Evolutionary conservation across 345 rosid species (phyloP).

Genomic region (Brassica napus): Da-Ae NC_063447.1:44377001-44377500

Average conservation of each 20-base stretch:
- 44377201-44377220: slow-evolving; percentile 31
- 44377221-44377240: slow-evolving; percentile 11
- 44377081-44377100: slow-evolving; percentile 73
- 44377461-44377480: slow-evolving; percentile 52
- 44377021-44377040: neutral
- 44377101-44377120: slow-evolving; percentile 70
- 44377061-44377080: slow-evolving; percentile 69
- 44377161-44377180: slow-evolving; percentile 58
- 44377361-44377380: slow-evolving; percentile 80
- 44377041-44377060: slow-evolving; percentile 8
- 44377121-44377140: slow-evolving; percentile 55
- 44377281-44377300: slow-evolving; percentile 41
- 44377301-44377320: slow-evolving; percentile 79
- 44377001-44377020: neutral
- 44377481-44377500: slow-evolving; percentile 76
- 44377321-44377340: slow-evolving; percentile 74
- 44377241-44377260: neutral
- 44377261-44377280: neutral
- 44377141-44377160: slow-evolving; percentile 66
- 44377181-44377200: slow-evolving; percentile 77
- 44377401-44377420: slow-evolving; percentile 2
- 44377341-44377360: slow-evolving; percentile 66
- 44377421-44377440: neutral
- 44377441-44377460: neutral
- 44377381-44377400: slow-evolving; percentile 75